A percentile compares a stretch with the other conserved stretches of the same genome.
phyloP scores from a whole-genome alignment of 2,329 filamentous ascomycete species.

The Elsinoe perseae region DNA sequence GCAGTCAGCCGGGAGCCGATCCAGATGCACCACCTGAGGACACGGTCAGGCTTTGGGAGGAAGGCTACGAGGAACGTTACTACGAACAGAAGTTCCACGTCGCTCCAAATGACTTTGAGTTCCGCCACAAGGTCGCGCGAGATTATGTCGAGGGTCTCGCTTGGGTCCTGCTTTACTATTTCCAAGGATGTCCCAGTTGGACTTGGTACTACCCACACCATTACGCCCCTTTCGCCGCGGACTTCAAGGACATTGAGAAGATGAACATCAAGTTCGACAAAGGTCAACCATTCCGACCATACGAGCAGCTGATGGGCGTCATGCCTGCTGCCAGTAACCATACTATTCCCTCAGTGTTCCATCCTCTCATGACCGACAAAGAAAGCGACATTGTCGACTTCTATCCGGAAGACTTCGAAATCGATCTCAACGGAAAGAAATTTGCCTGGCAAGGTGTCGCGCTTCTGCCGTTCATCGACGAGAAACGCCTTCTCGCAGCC shows the following conservation, averaged over 20 bases:
- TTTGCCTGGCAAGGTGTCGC: conserved; percentile 97
- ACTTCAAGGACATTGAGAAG: conserved; percentile 76
- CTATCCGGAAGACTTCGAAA: conserved; percentile 86
- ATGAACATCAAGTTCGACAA: conserved; percentile 76
- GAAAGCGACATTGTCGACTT: conserved; percentile 95
- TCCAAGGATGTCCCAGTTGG: conserved; percentile 97
- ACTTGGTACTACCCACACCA: conserved; percentile 99
- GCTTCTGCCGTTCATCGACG: conserved; percentile 91
- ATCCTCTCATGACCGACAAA: conserved; percentile 78
- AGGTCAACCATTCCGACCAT: conserved; percentile 78
- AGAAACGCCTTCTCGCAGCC: conserved; percentile 71
- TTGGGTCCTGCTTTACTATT: conserved; percentile 96
- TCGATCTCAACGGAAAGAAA: conserved; percentile 96
- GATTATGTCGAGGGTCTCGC: conserved; percentile 92
- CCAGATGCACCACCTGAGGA: conserved; percentile 62
- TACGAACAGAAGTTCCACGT: conserved; percentile 95
- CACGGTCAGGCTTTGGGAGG: conserved; percentile 85
- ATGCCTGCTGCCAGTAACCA: conserved; percentile 88
- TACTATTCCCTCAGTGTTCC: conserved; percentile 80
- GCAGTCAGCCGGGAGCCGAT: conserved; percentile 34
- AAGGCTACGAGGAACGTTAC: conserved; percentile 89
- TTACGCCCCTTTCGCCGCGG: conserved; percentile 93
- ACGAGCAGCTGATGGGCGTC: conserved; percentile 97
- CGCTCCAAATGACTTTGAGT: conserved; percentile 69
- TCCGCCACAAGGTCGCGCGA: conserved; percentile 78